A percentile compares a stretch with the other conserved stretches of the same genome.
Conservation (phyloP, 352 stramenopile genomes). For the Pythium monospermum region DNA sequence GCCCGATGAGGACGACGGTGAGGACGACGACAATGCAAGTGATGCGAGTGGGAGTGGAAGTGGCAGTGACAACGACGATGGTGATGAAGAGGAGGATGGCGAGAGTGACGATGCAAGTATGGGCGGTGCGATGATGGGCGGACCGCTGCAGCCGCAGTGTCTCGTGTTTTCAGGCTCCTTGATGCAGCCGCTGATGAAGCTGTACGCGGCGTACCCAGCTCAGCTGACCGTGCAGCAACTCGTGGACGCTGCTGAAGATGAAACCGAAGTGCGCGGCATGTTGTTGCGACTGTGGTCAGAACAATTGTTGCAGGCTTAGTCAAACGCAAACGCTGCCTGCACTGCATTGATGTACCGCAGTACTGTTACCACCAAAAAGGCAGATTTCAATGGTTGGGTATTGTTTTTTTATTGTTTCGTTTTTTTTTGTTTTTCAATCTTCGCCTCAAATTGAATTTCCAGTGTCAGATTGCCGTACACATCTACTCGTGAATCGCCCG, state of each 20-base stretch:
- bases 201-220: constrained; percentile 48
- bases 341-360: not conserved
- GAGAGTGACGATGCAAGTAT: constrained; percentile 28
- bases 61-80: constrained; percentile 27
- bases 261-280: constrained; percentile 72
- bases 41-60: constrained; percentile 16
- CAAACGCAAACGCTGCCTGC: too few relatives aligned
- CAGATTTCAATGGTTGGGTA: constrained; percentile 37
- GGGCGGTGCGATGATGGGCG: constrained; percentile 27
- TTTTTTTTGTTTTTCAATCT: too few relatives aligned
- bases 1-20: constrained; percentile 23
- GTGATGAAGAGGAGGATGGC: constrained; percentile 22
- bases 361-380: constrained; percentile 26
- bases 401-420: too few relatives aligned
- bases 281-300: constrained; percentile 79
- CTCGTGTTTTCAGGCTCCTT: constrained; percentile 65
- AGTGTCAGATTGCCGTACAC: too few relatives aligned
- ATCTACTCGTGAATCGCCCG: too few relatives aligned
- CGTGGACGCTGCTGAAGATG: constrained; percentile 30
- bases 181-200: constrained; percentile 55
- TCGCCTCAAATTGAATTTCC: too few relatives aligned
- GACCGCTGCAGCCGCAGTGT: constrained; percentile 41
- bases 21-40: constrained; percentile 27
- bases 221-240: constrained; percentile 38
- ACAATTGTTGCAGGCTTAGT: constrained; percentile 40